phyloP scores from a whole-genome alignment of 1,284 basidiomycete genomes.

The Tylopilus sp. region DNA sequence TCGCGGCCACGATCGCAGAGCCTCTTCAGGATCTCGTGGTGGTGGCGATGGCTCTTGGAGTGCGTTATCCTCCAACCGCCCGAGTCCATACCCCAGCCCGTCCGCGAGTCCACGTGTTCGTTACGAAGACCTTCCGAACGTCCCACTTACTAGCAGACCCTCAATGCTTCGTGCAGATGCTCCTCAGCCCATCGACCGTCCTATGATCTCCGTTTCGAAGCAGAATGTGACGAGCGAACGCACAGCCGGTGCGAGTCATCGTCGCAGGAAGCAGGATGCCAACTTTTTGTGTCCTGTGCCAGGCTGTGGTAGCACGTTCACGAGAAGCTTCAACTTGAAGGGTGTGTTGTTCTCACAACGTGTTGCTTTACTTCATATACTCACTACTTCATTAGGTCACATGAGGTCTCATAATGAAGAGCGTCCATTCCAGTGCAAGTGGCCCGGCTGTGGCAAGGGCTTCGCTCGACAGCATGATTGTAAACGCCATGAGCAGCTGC shows the following conservation, averaged over 20 bases:
- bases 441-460: conserved; percentile 79
- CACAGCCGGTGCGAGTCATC: conserved; percentile 67
- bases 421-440: conserved; percentile 78
- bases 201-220: conserved; percentile 22
- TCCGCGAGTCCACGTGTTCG: conserved; percentile 33
- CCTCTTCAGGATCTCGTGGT: conserved; percentile 53
- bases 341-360: conserved; percentile 41
- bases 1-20: conserved; percentile 49
- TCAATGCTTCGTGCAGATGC: conserved; percentile 29
- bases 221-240: conserved; percentile 56
- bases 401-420: conserved; percentile 81
- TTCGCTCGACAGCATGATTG: conserved; percentile 84
- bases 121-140: conserved; percentile 33
- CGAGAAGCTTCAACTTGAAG: conserved; percentile 75
- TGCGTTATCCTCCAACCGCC: conserved; percentile 29
- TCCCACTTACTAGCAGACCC: conserved; percentile 25
- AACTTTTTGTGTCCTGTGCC: conserved; percentile 70
- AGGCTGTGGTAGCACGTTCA: conserved; percentile 79
- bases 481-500: conserved; percentile 76
- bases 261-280: conserved; percentile 67
- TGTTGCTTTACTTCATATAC: conserved; percentile 15
- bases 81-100: conserved; percentile 35
- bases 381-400: conserved; percentile 47
- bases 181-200: conserved; percentile 2
- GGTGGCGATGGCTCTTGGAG: conserved; percentile 33